Percentiles rank a stretch among this genome's conserved stretches.
Evolutionary conservation across 345 rosid genomes (phyloP).

Genomic region (Sapria himalayana): DNA sequence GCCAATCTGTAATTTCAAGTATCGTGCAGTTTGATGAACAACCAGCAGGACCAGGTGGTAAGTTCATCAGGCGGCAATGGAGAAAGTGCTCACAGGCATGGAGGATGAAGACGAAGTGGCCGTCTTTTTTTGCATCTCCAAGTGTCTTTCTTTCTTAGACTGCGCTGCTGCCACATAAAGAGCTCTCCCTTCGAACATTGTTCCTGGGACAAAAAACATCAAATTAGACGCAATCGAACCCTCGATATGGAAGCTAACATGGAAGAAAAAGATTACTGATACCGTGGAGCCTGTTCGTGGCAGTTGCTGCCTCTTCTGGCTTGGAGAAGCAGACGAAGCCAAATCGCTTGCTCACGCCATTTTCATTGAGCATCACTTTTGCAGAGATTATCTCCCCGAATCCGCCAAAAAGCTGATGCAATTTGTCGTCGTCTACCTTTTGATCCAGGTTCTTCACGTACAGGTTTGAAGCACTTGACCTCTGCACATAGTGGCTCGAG

Average conservation of each 20-base stretch:
- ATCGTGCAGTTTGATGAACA: too few species aligned
- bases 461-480: slow-evolving; percentile 23
- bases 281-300: slow-evolving; percentile 34
- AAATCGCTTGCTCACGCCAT: slow-evolving; percentile 40
- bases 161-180: slow-evolving; percentile 45
- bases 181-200: slow-evolving; percentile 16
- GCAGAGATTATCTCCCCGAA: slow-evolving; percentile 34
- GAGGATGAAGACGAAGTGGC: too few species aligned
- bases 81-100: too few species aligned
- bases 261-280: too few species aligned
- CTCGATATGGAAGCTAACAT: too few species aligned
- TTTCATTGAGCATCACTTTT: slow-evolving; percentile 30
- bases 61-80: too few species aligned
- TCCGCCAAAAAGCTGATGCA: slow-evolving; percentile 22
- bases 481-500: slow-evolving; percentile 7
- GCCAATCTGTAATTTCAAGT: too few species aligned
- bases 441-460: slow-evolving; percentile 40
- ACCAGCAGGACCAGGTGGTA: too few species aligned
- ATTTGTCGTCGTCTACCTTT: slow-evolving; percentile 23
- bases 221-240: too few species aligned
- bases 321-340: slow-evolving; percentile 63
- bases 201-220: slow-evolving; percentile 17
- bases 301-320: slow-evolving; percentile 36
- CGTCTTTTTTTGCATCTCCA: slow-evolving; percentile 20
- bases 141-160: slow-evolving; percentile 24